A percentile compares a stretch with the other conserved stretches of the same genome.
phyloP scores from a whole-genome alignment of 2,329 filamentous ascomycete species.

The Fusarium vanettenii region DNA sequence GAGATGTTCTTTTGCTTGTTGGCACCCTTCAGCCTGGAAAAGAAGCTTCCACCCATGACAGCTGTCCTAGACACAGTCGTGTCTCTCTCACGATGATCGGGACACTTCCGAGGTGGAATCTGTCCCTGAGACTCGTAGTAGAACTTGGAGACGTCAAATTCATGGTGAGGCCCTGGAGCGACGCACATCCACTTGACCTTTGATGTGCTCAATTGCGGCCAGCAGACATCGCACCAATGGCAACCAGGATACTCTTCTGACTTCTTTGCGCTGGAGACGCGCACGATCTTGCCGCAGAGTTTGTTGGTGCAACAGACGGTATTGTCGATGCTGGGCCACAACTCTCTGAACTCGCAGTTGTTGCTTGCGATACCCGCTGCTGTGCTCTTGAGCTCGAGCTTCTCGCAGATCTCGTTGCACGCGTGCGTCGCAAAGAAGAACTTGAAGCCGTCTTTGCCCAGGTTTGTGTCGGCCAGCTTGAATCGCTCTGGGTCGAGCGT shows the following conservation, averaged over 20 bases:
- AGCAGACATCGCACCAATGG: conserved; percentile 49
- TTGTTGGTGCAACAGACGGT: conserved; percentile 54
- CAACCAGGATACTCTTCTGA: conserved; percentile 40
- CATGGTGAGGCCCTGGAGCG: conserved; percentile 40
- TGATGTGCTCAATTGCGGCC: conserved; percentile 44
- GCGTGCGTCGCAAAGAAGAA: conserved; percentile 52
- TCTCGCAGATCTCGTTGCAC: conserved; percentile 49
- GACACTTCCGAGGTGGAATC: conserved; percentile 38
- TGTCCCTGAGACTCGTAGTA: conserved; percentile 51
- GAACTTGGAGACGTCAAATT: conserved; percentile 49
- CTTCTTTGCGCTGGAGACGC: conserved; percentile 30
- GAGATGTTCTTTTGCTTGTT: conserved; percentile 25
- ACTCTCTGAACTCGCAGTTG: conserved; percentile 43
- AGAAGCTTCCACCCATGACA: conserved; percentile 21
- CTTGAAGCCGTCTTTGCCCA: conserved; percentile 50
- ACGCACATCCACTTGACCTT: conserved; percentile 39
- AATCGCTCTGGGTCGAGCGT: conserved; percentile 49
- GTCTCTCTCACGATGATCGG: conserved; percentile 20
- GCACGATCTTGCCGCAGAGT: conserved; percentile 51
- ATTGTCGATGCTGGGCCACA: conserved; percentile 46
- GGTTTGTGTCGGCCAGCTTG: conserved; percentile 48
- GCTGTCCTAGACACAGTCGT: conserved; percentile 5
- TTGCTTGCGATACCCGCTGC: conserved; percentile 31
- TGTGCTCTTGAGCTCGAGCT: conserved; percentile 45
- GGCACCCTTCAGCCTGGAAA: conserved; percentile 11